Percentiles rank a stretch among this genome's conserved stretches.
These are phyloP conservation scores for Rosa persica DNA, from an alignment of 306 rosid genomes.

Conservation along the genomic window DNA sequence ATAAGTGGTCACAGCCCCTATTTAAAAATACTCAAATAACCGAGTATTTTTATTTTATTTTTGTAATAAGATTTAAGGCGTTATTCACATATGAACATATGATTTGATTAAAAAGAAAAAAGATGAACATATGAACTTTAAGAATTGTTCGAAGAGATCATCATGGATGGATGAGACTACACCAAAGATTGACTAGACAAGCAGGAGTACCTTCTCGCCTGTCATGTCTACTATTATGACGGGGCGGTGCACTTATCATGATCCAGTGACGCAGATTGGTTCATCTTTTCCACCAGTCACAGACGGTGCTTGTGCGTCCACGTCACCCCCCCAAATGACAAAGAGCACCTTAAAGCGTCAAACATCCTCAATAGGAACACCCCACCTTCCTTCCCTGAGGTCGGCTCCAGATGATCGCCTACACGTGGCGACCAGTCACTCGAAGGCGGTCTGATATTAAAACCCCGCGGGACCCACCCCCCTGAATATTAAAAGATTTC, in stretches of 20 bases:
- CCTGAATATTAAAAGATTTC: background rate
- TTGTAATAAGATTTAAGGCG: too few relatives aligned
- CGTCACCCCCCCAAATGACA: constrained; percentile 35
- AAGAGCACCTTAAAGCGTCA: constrained; percentile 24
- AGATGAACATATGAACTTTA: too few relatives aligned
- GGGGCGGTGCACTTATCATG: background rate
- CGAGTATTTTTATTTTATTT: too few relatives aligned
- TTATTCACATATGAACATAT: background rate
- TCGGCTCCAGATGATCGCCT: constrained; percentile 9
- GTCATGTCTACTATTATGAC: background rate
- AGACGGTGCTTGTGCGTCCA: constrained; percentile 36
- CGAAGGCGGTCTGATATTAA: constrained; percentile 23
- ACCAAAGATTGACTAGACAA: background rate
- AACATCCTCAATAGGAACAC: constrained; percentile 31
- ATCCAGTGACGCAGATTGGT: background rate
- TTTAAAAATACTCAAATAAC: too few relatives aligned
- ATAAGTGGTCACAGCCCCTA: too few relatives aligned
- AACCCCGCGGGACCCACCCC: constrained; percentile 11
- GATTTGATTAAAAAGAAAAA: too few relatives aligned
- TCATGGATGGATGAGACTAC: background rate
- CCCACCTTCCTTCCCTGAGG: constrained; percentile 26
- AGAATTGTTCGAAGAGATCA: background rate
- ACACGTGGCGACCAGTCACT: constrained; percentile 39
- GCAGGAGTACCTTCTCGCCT: background rate
- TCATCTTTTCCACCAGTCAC: background rate